Conservation (phyloP, 352 stramenopile genomes). For the Detonula confervacea region DNA sequence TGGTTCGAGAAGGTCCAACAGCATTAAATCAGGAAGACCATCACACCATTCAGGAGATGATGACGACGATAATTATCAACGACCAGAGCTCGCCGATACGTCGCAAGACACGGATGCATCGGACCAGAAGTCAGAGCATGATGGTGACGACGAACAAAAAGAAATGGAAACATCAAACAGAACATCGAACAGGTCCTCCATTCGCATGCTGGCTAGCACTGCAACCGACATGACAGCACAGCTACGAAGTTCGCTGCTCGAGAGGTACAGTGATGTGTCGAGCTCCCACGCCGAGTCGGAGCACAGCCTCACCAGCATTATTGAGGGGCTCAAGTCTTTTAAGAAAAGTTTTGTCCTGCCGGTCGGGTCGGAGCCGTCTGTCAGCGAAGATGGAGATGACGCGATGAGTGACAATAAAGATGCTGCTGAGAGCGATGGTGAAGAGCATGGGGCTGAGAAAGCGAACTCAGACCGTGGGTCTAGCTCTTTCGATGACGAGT, state of each 20-base stretch:
- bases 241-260: constrained; percentile 15
- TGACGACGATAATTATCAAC: no score
- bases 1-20: no score
- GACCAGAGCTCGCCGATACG: constrained; percentile 12
- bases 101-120: constrained; percentile 12
- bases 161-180: no score
- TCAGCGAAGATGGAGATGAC: constrained; percentile 25
- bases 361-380: background rate
- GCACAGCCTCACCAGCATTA: constrained; percentile 17
- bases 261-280: constrained; percentile 28
- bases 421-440: no score
- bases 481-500: no score
- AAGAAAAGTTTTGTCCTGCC: constrained; percentile 6
- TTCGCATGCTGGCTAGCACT: constrained; percentile 10
- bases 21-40: constrained; percentile 6
- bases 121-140: constrained; percentile 3
- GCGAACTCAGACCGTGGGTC: background rate
- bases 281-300: constrained; percentile 15
- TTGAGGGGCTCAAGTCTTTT: constrained; percentile 20
- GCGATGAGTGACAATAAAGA: no score
- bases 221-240: constrained; percentile 35
- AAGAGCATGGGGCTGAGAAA: constrained; percentile 3
- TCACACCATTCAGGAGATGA: constrained; percentile 2
- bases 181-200: constrained; percentile 22
- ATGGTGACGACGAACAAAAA: background rate